Evolutionary conservation across 768 basidiomycete species (phyloP), one percentile per base, ranked within the genome.

Genomic region (Xerocomellus intermedius): DNA sequence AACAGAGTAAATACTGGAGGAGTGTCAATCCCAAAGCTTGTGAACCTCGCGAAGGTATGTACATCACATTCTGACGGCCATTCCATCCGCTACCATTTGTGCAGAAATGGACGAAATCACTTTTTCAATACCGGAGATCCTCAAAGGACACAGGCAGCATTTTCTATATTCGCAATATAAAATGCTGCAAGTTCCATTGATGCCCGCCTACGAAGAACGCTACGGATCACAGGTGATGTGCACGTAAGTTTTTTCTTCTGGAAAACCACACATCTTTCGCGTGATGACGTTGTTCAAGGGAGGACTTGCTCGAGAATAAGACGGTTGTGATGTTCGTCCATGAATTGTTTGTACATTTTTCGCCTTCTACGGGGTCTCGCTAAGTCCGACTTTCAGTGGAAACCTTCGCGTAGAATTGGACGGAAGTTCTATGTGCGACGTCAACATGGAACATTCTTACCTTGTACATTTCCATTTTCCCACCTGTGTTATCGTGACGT

Each of bases 1-100:
- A 92, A 48, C 96, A 98, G 69, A 89, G 87, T 65, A 88, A 86
- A 68, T 89, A 89, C 67, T 99, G 97, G 97, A 93, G 87, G 69
- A 85, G 75, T 63, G 80, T 98, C 36, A 85, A 89, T 62, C 86
- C 87, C 0, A 91, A 88, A 70, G 78, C 84, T 10, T 88, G 87
- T 61, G 91, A 94, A 68, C 91, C 92, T 16, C 79, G 81, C 48
- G 87, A 91, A 74, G 86, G 95, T 90, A 62, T 52, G 51, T 48
- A 28, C n/a, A 38, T 26, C 28, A 22, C 48, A 35, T 42, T 50
- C 32, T 13, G 38, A 22, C 12, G 8, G 4, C 5, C 16, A 4
- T 42, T 32, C n/a, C 28, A 28, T 39, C 49, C 26, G 4, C 48
- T 39, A 48, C 47, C 8, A 21, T 38, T 39, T 54, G 32, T 52